These are phyloP conservation scores for Penicillium ucsense DNA, from an alignment of 495 filamentous ascomycete species.

Conservation along the genomic window DNA sequence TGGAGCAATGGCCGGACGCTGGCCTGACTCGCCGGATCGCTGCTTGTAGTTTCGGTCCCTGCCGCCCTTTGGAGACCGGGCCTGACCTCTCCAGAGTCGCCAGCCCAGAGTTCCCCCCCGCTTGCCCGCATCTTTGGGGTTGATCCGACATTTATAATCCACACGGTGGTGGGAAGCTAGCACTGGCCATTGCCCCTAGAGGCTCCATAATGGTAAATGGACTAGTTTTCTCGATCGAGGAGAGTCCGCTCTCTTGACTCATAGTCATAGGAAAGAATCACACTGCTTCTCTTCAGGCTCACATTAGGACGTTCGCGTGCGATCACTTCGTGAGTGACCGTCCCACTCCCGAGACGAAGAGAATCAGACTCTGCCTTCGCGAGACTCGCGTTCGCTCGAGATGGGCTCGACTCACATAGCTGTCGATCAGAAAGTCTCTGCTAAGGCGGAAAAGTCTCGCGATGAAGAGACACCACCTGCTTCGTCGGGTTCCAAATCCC, in stretches of 20 bases:
- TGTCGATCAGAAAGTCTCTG: slow-evolving; percentile 17
- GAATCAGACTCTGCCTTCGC: background rate
- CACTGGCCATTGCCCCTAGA: no score
- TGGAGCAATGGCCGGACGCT: slow-evolving; percentile 9
- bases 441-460: slow-evolving; percentile 2
- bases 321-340: background rate
- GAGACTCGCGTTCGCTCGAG: background rate
- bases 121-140: slow-evolving; percentile 1
- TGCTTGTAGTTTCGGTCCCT: slow-evolving; percentile 7
- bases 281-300: background rate
- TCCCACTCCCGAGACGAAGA: background rate
- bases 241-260: no score
- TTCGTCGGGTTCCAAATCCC: slow-evolving; percentile 2
- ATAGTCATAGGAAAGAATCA: no score
- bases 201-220: no score
- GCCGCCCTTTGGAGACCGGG: slow-evolving; percentile 6
- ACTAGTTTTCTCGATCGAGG: no score
- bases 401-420: slow-evolving; percentile 21
- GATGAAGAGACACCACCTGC: slow-evolving; percentile 11
- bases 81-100: background rate
- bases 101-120: background rate
- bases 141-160: slow-evolving; percentile 18
- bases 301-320: background rate
- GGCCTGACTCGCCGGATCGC: slow-evolving; percentile 2
- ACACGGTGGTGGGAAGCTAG: background rate